Base-by-base conservation (phyloP, 2,329 filamentous ascomycete species). In the Arachnomyces sp. region DNA sequence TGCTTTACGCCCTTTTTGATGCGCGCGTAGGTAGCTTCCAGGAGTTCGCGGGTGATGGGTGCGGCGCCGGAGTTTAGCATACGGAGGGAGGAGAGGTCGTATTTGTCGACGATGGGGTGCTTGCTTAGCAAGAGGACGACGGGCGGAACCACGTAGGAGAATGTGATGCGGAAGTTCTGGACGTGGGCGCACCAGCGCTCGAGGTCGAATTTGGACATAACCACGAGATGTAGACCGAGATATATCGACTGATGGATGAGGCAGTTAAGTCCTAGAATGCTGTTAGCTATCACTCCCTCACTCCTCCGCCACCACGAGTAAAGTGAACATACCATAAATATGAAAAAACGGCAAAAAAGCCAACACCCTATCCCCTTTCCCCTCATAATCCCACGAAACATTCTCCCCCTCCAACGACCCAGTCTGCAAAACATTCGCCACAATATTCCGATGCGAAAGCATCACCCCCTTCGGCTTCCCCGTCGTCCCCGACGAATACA, bases 401-500 rank as follows among this genome's bases (percentile, higher is more conserved):
- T 78, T 70, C 0, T 65, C 67, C 1, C 64, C 68, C 42, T 87
- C 82, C 3, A 72, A 65, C 17, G 63, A 55, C 1, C 61, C 59
- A 18, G 72, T 56, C 62, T 85, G 81, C 21, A 75, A 50, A 5
- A 80, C 57, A 60, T 95, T 94, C 44, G 86, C 68, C 8, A 93
- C 76, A 44, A 95, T 80, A 59, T 95, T 95, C 48, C 67, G 62
- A 62, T 96, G 90, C 6, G 79, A 84, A 25, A 95, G 71, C 76
- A 86, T 84, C 11, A 95, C 90, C 12, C 89, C 90, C 63, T 96
- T 96, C 0, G 90, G 89, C 37, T 88, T 68, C 2, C 90, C 90
- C 0, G 90, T 95, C 0, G 90, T 96, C 6, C 90, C 90, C 6
- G 83, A 89, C 36, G 82, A 87, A 61, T 94, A 95, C 1, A 93